Evolutionary conservation across 805 yeast genomes (phyloP), one percentile per base, ranked within the genome.

Genomic region (Lipomyces japonicus): DNA sequence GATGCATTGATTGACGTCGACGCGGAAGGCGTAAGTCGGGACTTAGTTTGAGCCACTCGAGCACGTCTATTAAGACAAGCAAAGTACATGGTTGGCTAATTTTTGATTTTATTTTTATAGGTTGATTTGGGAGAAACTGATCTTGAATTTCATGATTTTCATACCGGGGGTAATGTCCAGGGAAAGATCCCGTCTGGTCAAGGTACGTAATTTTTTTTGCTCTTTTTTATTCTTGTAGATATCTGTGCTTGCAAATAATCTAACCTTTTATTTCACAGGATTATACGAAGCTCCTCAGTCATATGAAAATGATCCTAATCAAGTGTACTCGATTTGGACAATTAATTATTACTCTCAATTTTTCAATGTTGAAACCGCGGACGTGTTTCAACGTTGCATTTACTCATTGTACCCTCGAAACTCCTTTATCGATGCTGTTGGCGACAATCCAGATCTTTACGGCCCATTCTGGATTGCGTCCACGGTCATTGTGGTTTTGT

Each of bases 381-480:
- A 81, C 9, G 89, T 87, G 53, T 63, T 77, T 40, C 59, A 55
- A 16, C 78, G 85, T 50, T 73, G 84, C 48, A 63, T 71, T 22
- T 63, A 72, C 48, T 79, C 89, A 0, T 56, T 82, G 36, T 82
- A 84, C 59, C 85, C 90, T 61, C 68, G 57, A 54, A 63, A 66
- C 14, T 60, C 62, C 24, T 59, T 61, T 16, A 63, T 61, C 5
- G 71, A 66, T 30, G 73, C 68, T 55, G 58, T 71, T 58, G 71
- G 72, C 40, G 73, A 73, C 35, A 72, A 73, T 14, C 79, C 83
- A 2, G 97, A 90, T 62, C 69, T 90, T 46, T 91, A 88, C 65
- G 96, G 96, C 0, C 84, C 95, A 5, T 71, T 88, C 18, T 90
- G 97, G 97, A 81, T 90, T 39, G 85, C 91, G 10, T 88, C 89